These are phyloP conservation scores for Metschnikowia chrysomelidarum DNA, from an alignment of 805 yeast genomes.

Conservation along the genomic window DNA sequence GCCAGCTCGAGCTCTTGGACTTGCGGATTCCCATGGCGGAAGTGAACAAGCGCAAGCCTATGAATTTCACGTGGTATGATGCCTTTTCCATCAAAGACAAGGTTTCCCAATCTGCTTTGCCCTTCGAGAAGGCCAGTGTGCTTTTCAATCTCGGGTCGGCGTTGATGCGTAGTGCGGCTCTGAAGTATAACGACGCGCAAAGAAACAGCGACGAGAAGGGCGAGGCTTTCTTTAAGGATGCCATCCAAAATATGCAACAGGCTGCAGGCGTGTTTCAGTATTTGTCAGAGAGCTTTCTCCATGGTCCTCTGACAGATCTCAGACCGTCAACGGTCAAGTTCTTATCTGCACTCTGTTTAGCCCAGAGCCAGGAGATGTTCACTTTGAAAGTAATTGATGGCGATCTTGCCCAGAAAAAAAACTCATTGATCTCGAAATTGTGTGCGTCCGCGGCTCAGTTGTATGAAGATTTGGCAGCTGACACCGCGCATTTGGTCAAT, in stretches of 20 bases:
- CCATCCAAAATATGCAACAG: slow-evolving; percentile 62
- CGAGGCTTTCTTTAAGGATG: slow-evolving; percentile 51
- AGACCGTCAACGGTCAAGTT: slow-evolving; percentile 65
- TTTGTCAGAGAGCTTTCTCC: slow-evolving; percentile 76
- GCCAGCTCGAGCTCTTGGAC: slow-evolving; percentile 77
- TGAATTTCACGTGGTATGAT: slow-evolving; percentile 79
- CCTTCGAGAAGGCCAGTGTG: slow-evolving; percentile 86
- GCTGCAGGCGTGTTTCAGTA: slow-evolving; percentile 77
- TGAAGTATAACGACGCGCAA: slow-evolving; percentile 28
- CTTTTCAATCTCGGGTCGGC: slow-evolving; percentile 76
- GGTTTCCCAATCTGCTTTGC: slow-evolving; percentile 71
- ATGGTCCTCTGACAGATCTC: slow-evolving; percentile 83
- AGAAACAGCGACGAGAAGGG: slow-evolving; percentile 25
- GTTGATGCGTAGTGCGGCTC: slow-evolving; percentile 48
- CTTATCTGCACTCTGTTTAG: slow-evolving; percentile 63
- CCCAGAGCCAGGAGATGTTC: slow-evolving; percentile 89
- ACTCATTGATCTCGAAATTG: slow-evolving; percentile 71
- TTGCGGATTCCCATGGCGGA: slow-evolving; percentile 67
- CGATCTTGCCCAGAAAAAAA: slow-evolving; percentile 51
- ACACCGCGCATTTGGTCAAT: slow-evolving; percentile 29
- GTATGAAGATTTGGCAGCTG: slow-evolving; percentile 52
- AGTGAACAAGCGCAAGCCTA: slow-evolving; percentile 41
- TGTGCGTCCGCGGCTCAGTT: slow-evolving; percentile 59
- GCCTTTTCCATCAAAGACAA: slow-evolving; percentile 50
- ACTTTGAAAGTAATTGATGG: slow-evolving; percentile 56